phyloP scores from a whole-genome alignment of 1,139 yeast genomes.

The Eremothecium sinecaudum region DNA sequence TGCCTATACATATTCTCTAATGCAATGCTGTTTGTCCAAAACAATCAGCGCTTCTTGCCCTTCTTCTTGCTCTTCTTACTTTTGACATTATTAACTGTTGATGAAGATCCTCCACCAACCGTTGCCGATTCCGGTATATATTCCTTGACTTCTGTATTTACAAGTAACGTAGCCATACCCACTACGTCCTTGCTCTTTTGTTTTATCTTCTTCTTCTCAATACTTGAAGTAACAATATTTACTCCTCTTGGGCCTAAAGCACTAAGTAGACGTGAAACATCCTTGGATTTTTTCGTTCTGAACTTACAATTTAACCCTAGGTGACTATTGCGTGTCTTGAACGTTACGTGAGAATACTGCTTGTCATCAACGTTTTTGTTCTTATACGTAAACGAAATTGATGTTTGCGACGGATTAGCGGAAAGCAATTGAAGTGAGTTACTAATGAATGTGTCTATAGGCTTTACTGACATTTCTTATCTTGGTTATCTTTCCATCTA shows the following conservation, averaged over 20 bases:
- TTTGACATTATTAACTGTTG: constrained; percentile 2
- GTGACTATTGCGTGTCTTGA: constrained; percentile 65
- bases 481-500: too few species aligned
- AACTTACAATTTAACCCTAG: constrained; percentile 60
- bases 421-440: constrained; percentile 39
- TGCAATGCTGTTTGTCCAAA: too few species aligned
- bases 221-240: constrained; percentile 20
- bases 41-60: constrained; percentile 12
- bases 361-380: constrained; percentile 27
- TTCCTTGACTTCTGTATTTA: constrained; percentile 25
- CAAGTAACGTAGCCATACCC: constrained; percentile 24
- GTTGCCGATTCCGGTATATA: constrained; percentile 12
- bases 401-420: constrained; percentile 42
- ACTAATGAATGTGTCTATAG: constrained; percentile 44
- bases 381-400: constrained; percentile 41
- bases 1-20: too few species aligned
- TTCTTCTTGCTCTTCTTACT: constrained; percentile 13
- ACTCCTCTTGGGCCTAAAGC: constrained; percentile 85
- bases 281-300: constrained; percentile 59
- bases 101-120: neutral
- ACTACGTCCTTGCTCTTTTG: constrained; percentile 16
- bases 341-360: constrained; percentile 35
- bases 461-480: constrained; percentile 10
- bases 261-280: constrained; percentile 65
- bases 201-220: constrained; percentile 14